phyloP scores from a whole-genome alignment of 352 stramenopile species.

The Phytophthora nicotianae region DNA sequence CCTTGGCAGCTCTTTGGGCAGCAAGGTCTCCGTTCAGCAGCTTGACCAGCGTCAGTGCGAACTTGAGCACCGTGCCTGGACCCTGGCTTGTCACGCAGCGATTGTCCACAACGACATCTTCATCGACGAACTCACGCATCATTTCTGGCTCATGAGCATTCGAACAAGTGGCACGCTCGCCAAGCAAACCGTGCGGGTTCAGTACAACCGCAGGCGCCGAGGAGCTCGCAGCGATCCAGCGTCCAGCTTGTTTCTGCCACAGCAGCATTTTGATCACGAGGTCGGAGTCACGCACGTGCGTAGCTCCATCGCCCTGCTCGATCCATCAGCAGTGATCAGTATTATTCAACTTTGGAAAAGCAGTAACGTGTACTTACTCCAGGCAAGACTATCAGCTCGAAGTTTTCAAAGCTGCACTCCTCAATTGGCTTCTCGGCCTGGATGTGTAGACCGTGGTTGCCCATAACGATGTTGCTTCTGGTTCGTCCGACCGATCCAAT shows the following conservation, averaged over 20 bases:
- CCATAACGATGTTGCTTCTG: constrained; percentile 68
- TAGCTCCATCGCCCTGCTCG: constrained; percentile 49
- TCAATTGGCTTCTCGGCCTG: constrained; percentile 68
- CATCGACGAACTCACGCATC: constrained; percentile 45
- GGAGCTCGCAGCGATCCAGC: constrained; percentile 61
- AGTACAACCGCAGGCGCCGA: constrained; percentile 56
- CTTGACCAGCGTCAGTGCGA: constrained; percentile 59
- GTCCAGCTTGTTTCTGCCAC: constrained; percentile 51
- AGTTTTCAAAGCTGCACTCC: constrained; percentile 65
- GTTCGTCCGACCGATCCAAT: constrained; percentile 56
- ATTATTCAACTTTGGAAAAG: neutral
- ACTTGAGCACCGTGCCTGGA: constrained; percentile 49
- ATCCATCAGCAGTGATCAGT: neutral
- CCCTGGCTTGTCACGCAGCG: constrained; percentile 71
- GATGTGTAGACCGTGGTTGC: constrained; percentile 64
- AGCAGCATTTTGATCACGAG: constrained; percentile 69
- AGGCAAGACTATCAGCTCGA: constrained; percentile 75
- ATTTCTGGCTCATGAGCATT: constrained; percentile 47
- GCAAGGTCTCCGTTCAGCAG: constrained; percentile 52
- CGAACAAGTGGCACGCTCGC: constrained; percentile 59
- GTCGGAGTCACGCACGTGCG: constrained; percentile 57
- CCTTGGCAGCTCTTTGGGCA: constrained; percentile 42
- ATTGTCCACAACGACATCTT: constrained; percentile 65
- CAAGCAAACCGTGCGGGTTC: constrained; percentile 47
- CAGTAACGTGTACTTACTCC: constrained; percentile 41